Evolutionary conservation across 306 rosid genomes (phyloP).

Genomic region (Quercus aquifolioides): DNA sequence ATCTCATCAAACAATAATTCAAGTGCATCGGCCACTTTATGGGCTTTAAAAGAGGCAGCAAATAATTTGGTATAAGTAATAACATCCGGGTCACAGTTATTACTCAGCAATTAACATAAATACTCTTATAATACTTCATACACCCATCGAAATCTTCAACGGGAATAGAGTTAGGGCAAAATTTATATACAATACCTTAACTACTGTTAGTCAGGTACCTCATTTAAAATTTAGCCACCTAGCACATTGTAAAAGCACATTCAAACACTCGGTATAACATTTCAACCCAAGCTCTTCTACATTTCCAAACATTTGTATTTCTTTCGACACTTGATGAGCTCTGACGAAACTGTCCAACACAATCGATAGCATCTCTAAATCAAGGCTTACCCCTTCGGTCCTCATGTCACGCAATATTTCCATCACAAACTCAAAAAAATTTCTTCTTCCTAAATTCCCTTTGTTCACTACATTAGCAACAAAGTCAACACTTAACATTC

Average conservation of each 20-base stretch:
- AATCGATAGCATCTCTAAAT: conserved; percentile 46
- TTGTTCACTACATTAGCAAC: conserved; percentile 42
- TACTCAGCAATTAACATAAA: conserved; percentile 22
- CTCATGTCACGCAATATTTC: conserved; percentile 45
- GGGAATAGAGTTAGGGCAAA: conserved; percentile 34
- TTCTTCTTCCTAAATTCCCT: conserved; percentile 79
- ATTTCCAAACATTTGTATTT: conserved; percentile 47
- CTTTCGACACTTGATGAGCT: conserved; percentile 59
- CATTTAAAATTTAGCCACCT: too few species aligned
- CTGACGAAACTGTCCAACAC: conserved; percentile 61
- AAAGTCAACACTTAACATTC: conserved; percentile 34
- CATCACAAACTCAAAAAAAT: conserved; percentile 46
- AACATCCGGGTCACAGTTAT: conserved; percentile 46
- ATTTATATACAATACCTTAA: too few species aligned
- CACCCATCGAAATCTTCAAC: conserved; percentile 45
- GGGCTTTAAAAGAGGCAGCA: conserved; percentile 45
- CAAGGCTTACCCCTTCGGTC: conserved; percentile 31
- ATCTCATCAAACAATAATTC: conserved; percentile 70
- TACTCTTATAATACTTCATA: conserved; percentile 48
- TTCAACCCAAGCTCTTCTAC: conserved; percentile 53
- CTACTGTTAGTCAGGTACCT: rapidly evolving
- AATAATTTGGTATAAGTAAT: conserved; percentile 58
- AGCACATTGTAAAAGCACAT: conserved; percentile 45
- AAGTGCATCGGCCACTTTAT: conserved; percentile 77
- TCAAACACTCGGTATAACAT: conserved; percentile 46